Percentiles rank a stretch among this genome's conserved stretches.
Conservation (phyloP, 2,329 filamentous ascomycete species). For the Pseudocercospora fijiensis region DNA sequence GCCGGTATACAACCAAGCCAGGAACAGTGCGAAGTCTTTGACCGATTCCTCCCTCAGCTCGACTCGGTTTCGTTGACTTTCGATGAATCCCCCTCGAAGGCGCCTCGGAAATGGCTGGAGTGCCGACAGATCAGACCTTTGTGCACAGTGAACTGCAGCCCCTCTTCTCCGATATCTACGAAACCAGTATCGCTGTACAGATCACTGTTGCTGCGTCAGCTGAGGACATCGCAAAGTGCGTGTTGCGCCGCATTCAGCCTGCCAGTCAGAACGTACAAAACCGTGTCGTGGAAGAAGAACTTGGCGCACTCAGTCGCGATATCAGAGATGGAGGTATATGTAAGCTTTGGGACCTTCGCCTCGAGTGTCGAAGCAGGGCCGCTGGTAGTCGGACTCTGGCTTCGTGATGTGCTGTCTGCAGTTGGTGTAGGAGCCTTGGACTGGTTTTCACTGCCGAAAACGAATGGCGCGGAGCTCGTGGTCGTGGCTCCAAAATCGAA, state of each 20-base stretch:
- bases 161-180: background rate
- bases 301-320: background rate
- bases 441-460: background rate
- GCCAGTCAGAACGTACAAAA: background rate
- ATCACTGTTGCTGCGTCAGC: background rate
- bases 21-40: constrained; percentile 3
- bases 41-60: background rate
- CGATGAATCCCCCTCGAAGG: background rate
- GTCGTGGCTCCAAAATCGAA: background rate
- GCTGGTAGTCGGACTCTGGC: background rate
- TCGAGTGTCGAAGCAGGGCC: background rate
- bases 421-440: background rate
- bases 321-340: background rate
- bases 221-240: no score
- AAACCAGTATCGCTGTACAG: background rate
- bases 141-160: background rate
- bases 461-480: background rate
- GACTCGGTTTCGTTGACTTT: background rate
- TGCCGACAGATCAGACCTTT: background rate
- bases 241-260: no score
- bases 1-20: background rate
- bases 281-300: background rate
- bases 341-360: background rate
- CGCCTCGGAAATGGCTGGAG: background rate
- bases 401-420: background rate